Base-by-base conservation (phyloP, 495 filamentous ascomycete species). In the Lepidopterella palustris region DNA sequence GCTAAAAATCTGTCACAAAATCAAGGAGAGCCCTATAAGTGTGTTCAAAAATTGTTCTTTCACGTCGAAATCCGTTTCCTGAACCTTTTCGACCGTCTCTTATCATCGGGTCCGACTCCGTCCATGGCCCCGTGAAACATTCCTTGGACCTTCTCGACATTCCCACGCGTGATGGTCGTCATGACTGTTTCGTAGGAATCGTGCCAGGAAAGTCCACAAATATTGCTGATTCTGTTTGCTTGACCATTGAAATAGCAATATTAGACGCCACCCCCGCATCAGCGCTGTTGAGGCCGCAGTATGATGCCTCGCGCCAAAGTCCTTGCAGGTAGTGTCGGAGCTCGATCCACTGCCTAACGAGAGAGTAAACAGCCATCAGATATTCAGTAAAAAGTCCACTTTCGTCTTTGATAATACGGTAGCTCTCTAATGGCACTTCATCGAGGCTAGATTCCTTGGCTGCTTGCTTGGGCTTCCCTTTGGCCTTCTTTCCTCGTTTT, bases 1-100 rank as follows among this genome's bases (percentile, higher is more conserved):
- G 72, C 40, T 75, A 75, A 53, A 75, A 80, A 61, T 80, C 78
- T 18, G 35, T 62, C 21, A 79, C 54, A 52, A 80, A 81, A 51
- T 77, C 74, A 27, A 79, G 5, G 9, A 80, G 69, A 59, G 76
- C 73, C 56, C 62, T 57, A 58, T 76, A 79, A 10, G 77, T 32
- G 62, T 79, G 53, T 10, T 74, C 61, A 18, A 79, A 47, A 76
- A 73, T 45, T 74, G 66, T 57, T 81, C 76, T 55, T 72, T 73
- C 47, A 71, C 45, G 55, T 78, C 74, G 13, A 74, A 5, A 20
- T 48, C 39, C 3, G 25, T 45, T 53, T 63, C 48, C 11, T 59
- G 40, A 9, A 70, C 62, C 4, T 57, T 63, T 11, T 58, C 48
- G 13, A 35, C 45, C 25, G 13, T 31, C 4, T 53, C 48, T 10